Conservation (phyloP, 805 yeast genomes). For the Pichia occidentalis region DNA sequence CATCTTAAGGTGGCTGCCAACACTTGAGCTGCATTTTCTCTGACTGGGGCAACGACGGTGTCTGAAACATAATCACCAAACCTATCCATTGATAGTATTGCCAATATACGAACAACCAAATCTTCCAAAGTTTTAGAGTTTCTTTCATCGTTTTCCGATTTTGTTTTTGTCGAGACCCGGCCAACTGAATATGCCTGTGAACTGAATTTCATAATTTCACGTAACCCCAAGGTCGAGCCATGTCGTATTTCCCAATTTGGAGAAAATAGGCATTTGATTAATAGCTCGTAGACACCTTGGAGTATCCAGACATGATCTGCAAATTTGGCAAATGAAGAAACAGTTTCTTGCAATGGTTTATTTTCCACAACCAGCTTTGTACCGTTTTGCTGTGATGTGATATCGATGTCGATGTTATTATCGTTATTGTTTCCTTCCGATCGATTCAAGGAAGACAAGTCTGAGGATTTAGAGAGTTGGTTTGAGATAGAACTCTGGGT, state of each 20-base stretch:
- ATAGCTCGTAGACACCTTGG: constrained; percentile 82
- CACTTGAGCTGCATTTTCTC: constrained; percentile 95
- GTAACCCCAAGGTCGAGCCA: constrained; percentile 87
- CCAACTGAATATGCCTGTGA: constrained; percentile 81
- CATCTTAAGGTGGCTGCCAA: constrained; percentile 84
- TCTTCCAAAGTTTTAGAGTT: constrained; percentile 78
- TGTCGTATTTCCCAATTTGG: constrained; percentile 94
- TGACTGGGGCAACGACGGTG: constrained; percentile 95
- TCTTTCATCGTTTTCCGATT: constrained; percentile 53
- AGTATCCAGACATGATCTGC: constrained; percentile 86
- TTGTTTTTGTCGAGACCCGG: constrained; percentile 57
- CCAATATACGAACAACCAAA: constrained; percentile 74
- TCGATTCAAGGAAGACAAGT: constrained; percentile 44
- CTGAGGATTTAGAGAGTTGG: constrained; percentile 44
- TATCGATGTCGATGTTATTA: constrained; percentile 27
- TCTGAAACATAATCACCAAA: constrained; percentile 97
- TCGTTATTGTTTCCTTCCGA: background rate
- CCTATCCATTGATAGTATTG: constrained; percentile 85
- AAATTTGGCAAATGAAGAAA: constrained; percentile 34
- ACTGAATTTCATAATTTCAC: constrained; percentile 66
- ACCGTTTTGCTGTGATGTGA: constrained; percentile 75
- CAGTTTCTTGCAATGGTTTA: constrained; percentile 56
- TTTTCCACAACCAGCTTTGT: constrained; percentile 82
- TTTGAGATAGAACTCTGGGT: constrained; percentile 65
- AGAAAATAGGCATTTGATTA: constrained; percentile 71